Conservation (phyloP, 306 rosid genomes). For the Rosa multiflora region DNA sequence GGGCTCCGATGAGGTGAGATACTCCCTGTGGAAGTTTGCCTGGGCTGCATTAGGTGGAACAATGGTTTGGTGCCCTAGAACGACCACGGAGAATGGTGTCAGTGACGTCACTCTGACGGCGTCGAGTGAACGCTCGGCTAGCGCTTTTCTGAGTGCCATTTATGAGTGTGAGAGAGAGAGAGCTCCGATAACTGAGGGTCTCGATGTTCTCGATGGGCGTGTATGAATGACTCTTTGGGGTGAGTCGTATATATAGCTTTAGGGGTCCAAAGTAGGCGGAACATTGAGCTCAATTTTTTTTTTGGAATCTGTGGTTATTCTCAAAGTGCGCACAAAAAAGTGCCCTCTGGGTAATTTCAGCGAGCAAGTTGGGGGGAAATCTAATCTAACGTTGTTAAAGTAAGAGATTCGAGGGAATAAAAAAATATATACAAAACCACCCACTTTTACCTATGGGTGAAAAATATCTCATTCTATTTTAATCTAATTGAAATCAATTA, state of each 20-base stretch:
- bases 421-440: neutral
- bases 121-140: conserved; percentile 37
- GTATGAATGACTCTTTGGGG: neutral
- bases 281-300: neutral
- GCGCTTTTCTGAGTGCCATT: conserved; percentile 68
- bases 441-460: neutral
- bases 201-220: conserved; percentile 6
- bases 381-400: neutral
- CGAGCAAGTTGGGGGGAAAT: neutral
- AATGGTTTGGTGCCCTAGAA: neutral
- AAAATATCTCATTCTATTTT: neutral
- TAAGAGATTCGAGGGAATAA: neutral
- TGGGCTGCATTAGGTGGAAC: conserved; percentile 29
- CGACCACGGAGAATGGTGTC: conserved; percentile 3
- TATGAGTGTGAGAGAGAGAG: neutral
- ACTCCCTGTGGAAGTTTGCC: conserved; percentile 38
- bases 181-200: conserved; percentile 10
- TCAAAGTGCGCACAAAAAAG: too few relatives aligned
- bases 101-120: conserved; percentile 22
- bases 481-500: neutral
- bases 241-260: neutral
- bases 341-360: neutral
- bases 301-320: neutral
- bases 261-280: neutral
- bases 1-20: conserved; percentile 34